These are phyloP conservation scores for Trebouxia sp. DNA, from an alignment of 139 green algal species.

Conservation along the genomic window DNA sequence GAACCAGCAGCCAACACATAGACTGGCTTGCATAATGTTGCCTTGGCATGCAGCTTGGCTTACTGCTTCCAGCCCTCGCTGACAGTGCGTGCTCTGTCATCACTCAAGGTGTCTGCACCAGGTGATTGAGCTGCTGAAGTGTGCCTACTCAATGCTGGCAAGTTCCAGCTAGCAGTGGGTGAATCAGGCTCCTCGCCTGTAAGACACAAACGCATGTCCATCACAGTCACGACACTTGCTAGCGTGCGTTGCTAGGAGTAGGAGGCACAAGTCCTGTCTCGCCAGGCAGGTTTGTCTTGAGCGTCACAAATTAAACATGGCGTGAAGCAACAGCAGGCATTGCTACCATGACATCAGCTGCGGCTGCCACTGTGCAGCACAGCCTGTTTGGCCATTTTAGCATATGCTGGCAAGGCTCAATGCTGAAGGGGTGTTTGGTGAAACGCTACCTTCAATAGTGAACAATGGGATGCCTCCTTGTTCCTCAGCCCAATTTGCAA, in stretches of 20 bases:
- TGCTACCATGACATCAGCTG: too few species aligned
- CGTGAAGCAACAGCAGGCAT: too few species aligned
- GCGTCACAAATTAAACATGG: too few species aligned
- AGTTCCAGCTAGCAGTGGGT: conserved; percentile 33
- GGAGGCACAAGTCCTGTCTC: too few species aligned
- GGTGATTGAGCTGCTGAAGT: not conserved
- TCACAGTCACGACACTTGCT: not conserved
- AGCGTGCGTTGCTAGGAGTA: too few species aligned
- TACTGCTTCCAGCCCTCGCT: conserved; percentile 16
- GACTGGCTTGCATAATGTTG: not conserved
- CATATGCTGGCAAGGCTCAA: not conserved
- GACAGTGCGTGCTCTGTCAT: conserved; percentile 6
- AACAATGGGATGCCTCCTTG: conserved; percentile 48
- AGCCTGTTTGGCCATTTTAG: too few species aligned
- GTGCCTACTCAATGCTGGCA: conserved; percentile 26
- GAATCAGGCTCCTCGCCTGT: conserved; percentile 35
- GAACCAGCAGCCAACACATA: not conserved
- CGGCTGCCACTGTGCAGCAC: too few species aligned
- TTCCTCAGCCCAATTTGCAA: conserved; percentile 44
- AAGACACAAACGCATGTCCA: not conserved
- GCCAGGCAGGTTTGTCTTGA: too few species aligned
- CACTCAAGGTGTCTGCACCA: not conserved
- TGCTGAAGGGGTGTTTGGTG: too few species aligned
- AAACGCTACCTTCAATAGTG: conserved; percentile 48
- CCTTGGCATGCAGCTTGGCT: not conserved